Conservation (phyloP, 2,329 filamentous ascomycete genomes). For the Cladosporium sp. region DNA sequence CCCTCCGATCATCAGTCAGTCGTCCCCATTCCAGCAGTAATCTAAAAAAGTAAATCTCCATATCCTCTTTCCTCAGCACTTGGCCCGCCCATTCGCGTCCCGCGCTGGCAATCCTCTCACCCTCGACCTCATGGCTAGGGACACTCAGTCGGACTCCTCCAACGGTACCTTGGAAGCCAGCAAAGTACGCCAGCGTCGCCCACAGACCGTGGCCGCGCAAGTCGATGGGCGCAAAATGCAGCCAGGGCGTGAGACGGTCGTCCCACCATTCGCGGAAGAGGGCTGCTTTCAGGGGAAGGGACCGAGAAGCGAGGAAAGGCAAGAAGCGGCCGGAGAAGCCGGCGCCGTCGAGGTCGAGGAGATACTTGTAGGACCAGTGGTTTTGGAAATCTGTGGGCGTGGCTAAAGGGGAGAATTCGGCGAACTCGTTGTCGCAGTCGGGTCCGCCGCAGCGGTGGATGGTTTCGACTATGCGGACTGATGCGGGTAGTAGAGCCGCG, state of each 20-base stretch:
- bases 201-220: slow-evolving; percentile 68
- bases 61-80: slow-evolving; percentile 66
- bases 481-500: slow-evolving; percentile 50
- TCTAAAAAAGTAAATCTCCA: slow-evolving; percentile 76
- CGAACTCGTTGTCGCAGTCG: slow-evolving; percentile 51
- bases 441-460: slow-evolving; percentile 52
- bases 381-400: slow-evolving; percentile 48
- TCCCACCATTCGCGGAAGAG: slow-evolving; percentile 79
- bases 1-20: slow-evolving; percentile 59
- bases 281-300: slow-evolving; percentile 65
- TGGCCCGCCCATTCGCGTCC: slow-evolving; percentile 62
- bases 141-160: slow-evolving; percentile 48
- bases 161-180: slow-evolving; percentile 50
- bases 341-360: slow-evolving; percentile 67
- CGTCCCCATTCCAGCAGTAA: slow-evolving; percentile 73
- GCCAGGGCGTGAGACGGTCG: slow-evolving; percentile 68
- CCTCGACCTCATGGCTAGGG: slow-evolving; percentile 50
- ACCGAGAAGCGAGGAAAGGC: slow-evolving; percentile 61
- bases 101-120: slow-evolving; percentile 60
- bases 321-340: slow-evolving; percentile 64
- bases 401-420: slow-evolving; percentile 45
- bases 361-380: slow-evolving; percentile 63
- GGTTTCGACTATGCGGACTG: slow-evolving; percentile 57
- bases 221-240: slow-evolving; percentile 77
- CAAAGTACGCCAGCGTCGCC: slow-evolving; percentile 70